These are phyloP conservation scores for Acanthamoeba royreba DNA, from an alignment of 208 protist species.

Conservation along the genomic window DNA sequence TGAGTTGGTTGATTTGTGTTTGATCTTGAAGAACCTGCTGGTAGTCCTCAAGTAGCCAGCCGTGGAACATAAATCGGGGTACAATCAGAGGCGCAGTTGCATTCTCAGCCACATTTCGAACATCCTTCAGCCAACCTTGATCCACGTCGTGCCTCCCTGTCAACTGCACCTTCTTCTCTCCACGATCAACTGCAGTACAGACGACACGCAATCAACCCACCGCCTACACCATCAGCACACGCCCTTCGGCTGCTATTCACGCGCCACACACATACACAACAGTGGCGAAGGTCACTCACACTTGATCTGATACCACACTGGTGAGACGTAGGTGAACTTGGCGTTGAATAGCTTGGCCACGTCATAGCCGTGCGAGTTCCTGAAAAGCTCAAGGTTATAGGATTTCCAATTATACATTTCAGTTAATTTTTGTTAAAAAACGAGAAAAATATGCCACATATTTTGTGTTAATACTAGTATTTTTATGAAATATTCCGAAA, in stretches of 20 bases:
- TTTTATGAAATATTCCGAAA: too few relatives aligned
- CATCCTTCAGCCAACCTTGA: conserved; percentile 20
- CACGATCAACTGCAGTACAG: background rate
- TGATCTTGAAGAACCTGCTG: background rate
- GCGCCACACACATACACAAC: too few relatives aligned
- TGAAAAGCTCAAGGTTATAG: background rate
- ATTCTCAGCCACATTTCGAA: background rate
- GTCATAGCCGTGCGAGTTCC: conserved; percentile 15
- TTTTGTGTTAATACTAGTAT: too few relatives aligned
- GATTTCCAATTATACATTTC: too few relatives aligned
- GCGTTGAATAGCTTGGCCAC: background rate
- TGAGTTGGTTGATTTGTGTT: background rate
- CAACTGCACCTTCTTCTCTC: background rate
- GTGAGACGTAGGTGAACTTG: conserved; percentile 43
- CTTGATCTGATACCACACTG: conserved; percentile 31
- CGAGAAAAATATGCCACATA: too few relatives aligned
- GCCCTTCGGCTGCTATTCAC: too few relatives aligned
- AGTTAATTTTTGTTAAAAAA: too few relatives aligned
- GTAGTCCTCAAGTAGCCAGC: conserved; percentile 33
- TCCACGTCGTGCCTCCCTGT: conserved; percentile 3
- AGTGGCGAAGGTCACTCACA: too few relatives aligned
- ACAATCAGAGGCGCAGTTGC: background rate
- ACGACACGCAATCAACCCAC: too few relatives aligned
- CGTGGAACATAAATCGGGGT: conserved; percentile 22
- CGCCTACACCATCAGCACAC: too few relatives aligned